Conservation (phyloP, 345 rosid genomes). For the Eucalyptus paniculata region DNA sequence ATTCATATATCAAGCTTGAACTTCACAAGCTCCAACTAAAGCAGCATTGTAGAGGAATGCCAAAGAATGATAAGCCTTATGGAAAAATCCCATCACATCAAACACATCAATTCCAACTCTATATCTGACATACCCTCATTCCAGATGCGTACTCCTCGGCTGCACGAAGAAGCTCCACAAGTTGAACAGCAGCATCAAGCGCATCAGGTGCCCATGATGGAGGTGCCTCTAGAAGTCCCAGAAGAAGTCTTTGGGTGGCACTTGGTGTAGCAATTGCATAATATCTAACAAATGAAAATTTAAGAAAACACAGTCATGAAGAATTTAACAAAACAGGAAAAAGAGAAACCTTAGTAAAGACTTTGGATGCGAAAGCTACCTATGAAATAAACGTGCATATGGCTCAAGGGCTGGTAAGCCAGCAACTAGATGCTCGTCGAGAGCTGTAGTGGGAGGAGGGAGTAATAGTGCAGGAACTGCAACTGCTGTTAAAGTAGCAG, state of each 20-base stretch:
- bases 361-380: slow-evolving; percentile 28
- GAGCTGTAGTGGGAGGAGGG: slow-evolving; percentile 92
- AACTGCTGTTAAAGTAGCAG: slow-evolving; percentile 87
- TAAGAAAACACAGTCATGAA: neutral
- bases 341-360: neutral
- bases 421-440: slow-evolving; percentile 95
- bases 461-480: slow-evolving; percentile 98
- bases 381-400: slow-evolving; percentile 86
- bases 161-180: slow-evolving; percentile 95
- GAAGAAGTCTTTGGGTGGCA: slow-evolving; percentile 94
- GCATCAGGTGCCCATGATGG: slow-evolving; percentile 99
- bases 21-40: neutral
- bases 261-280: slow-evolving; percentile 98
- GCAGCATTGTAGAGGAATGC: neutral
- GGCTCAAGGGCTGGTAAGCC: slow-evolving; percentile 99
- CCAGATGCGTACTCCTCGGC: slow-evolving; percentile 97
- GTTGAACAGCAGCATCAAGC: slow-evolving; percentile 99
- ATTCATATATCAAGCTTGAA: neutral
- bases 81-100: neutral
- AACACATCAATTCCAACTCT: neutral
- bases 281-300: slow-evolving; percentile 36
- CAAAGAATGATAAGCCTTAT: too few species aligned
- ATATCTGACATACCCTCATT: slow-evolving; percentile 53
- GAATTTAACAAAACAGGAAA: neutral
- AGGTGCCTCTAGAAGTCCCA: slow-evolving; percentile 97